Evolutionary conservation across 2,329 filamentous ascomycete species (phyloP).

Genomic region (Metarhizium robertsii): DNA sequence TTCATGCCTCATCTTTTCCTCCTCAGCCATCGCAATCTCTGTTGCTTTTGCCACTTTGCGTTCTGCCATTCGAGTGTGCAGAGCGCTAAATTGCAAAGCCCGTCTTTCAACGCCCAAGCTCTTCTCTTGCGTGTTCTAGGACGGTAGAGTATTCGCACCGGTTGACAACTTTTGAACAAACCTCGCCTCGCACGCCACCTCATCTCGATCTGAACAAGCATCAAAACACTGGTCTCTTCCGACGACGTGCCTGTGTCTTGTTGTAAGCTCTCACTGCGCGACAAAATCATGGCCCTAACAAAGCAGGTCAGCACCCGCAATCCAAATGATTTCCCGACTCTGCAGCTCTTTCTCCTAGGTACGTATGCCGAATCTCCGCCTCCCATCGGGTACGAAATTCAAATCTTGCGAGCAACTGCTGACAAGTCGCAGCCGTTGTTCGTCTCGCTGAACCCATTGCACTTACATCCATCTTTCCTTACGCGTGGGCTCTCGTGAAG

Average conservation of each 20-base stretch:
- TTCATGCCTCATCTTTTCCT: not conserved
- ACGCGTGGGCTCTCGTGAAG: conserved; percentile 77
- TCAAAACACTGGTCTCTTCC: conserved; percentile 14
- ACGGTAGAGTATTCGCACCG: not conserved
- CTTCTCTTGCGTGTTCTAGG: not conserved
- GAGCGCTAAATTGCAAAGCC: not conserved
- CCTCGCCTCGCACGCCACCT: not conserved
- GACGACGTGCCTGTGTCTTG: conserved; percentile 26
- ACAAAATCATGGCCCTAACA: conserved; percentile 42
- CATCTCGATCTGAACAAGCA: conserved; percentile 2
- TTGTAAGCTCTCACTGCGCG: conserved; percentile 34
- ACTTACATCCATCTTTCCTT: conserved; percentile 87
- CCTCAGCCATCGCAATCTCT: not conserved
- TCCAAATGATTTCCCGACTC: conserved; percentile 67
- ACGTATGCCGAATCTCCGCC: conserved; percentile 10
- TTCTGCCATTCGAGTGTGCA: not conserved
- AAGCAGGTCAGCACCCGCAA: conserved; percentile 44
- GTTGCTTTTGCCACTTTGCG: not conserved
- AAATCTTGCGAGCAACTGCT: not conserved
- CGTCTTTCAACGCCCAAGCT: not conserved
- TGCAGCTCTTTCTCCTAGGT: conserved; percentile 81
- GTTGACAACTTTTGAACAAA: no score
- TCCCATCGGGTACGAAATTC: not conserved
- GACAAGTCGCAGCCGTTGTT: conserved; percentile 60
- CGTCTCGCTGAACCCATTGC: conserved; percentile 88